Conservation (phyloP, 2,329 filamentous ascomycete genomes). For the Rutstroemia sp. region DNA sequence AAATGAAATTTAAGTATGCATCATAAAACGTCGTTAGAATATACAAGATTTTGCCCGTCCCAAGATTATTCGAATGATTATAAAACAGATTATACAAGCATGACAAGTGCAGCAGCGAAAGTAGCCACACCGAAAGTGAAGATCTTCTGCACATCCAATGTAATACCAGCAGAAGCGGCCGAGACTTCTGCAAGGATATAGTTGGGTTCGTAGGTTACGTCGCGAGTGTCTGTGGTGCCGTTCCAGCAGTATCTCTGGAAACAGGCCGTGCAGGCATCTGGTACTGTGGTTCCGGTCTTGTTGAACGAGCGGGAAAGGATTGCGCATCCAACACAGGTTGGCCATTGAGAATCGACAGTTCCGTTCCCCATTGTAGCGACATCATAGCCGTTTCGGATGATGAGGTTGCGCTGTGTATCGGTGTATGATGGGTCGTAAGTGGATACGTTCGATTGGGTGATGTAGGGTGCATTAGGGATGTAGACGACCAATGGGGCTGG, state of each 20-base stretch:
- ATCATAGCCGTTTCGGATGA: conserved; percentile 83
- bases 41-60: not conserved
- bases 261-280: conserved; percentile 66
- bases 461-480: conserved; percentile 78
- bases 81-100: not conserved
- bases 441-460: conserved; percentile 66
- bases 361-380: conserved; percentile 77
- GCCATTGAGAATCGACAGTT: conserved; percentile 68
- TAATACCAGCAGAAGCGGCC: not conserved
- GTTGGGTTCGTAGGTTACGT: conserved; percentile 17
- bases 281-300: conserved; percentile 61
- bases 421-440: conserved; percentile 66
- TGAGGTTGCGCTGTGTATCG: conserved; percentile 60
- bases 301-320: conserved; percentile 70
- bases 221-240: conserved; percentile 38
- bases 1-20: not conserved
- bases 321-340: conserved; percentile 80
- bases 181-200: conserved; percentile 15
- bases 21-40: not conserved
- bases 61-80: not conserved
- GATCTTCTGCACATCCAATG: not conserved
- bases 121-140: not conserved
- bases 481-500: conserved; percentile 71
- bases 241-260: conserved; percentile 90
- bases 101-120: not conserved